These are phyloP conservation scores for Gloeostereum incarnatum DNA, from an alignment of 768 basidiomycete genomes.

Conservation along the genomic window DNA sequence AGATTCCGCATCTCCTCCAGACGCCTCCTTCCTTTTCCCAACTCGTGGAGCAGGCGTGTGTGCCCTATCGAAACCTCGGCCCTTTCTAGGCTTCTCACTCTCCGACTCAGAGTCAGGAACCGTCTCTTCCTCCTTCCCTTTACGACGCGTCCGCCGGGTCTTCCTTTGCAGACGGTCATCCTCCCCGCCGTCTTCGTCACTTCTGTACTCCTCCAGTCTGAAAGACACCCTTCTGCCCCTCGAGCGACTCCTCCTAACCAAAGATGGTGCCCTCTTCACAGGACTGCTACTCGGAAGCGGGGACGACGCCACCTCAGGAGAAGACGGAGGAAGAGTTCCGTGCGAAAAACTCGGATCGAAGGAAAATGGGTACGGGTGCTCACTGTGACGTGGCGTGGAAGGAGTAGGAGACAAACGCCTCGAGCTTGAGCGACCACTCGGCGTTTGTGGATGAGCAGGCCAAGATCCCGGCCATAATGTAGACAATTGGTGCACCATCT, in stretches of 20 bases:
- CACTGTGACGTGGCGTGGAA: conserved; percentile 27
- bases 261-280: conserved; percentile 19
- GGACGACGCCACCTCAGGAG: conserved; percentile 30
- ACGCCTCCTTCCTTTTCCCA: neutral
- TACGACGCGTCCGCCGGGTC: neutral
- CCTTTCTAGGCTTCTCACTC: too few relatives aligned
- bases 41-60: neutral
- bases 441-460: conserved; percentile 17
- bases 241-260: conserved; percentile 41
- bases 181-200: conserved; percentile 5
- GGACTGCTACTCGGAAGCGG: conserved; percentile 22
- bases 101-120: neutral
- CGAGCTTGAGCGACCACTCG: too few relatives aligned
- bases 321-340: conserved; percentile 43
- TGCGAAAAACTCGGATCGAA: conserved; percentile 36
- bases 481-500: conserved; percentile 34
- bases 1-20: neutral
- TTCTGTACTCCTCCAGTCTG: conserved; percentile 20
- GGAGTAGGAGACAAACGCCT: conserved; percentile 15
- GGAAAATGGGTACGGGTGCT: conserved; percentile 25
- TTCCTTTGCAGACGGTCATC: neutral
- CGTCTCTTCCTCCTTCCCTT: neutral
- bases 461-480: conserved; percentile 17
- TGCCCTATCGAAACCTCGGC: neutral
- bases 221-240: conserved; percentile 52